A percentile compares a stretch with the other conserved stretches of the same genome.
phyloP scores from a whole-genome alignment of 129 eudicot species.

The Tanacetum coccineum region DNA sequence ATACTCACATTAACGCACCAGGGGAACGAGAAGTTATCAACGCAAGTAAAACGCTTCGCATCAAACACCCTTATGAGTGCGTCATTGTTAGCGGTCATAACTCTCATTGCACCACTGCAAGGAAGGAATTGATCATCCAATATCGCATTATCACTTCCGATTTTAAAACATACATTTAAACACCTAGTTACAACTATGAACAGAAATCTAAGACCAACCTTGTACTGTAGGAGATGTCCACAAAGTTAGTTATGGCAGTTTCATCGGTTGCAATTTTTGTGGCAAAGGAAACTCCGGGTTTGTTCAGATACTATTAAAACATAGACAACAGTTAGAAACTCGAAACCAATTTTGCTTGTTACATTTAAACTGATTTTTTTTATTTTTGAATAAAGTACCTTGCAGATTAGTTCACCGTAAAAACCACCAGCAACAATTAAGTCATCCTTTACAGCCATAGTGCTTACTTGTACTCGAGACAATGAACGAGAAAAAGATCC shows the following conservation, averaged over 20 bases:
- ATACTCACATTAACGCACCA: too few relatives aligned
- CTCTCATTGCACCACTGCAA: conserved; percentile 65
- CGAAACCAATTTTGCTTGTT: not conserved
- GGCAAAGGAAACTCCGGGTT: conserved; percentile 70
- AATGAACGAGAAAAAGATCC: conserved; percentile 64
- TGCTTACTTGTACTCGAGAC: conserved; percentile 87
- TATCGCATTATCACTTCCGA: too few relatives aligned
- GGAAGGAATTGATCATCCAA: too few relatives aligned
- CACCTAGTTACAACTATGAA: not conserved
- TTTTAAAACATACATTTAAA: too few relatives aligned
- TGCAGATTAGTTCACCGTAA: conserved; percentile 88
- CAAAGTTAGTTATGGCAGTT: conserved; percentile 68
- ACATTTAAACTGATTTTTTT: too few relatives aligned
- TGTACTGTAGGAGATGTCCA: conserved; percentile 52
- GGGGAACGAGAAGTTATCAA: too few relatives aligned
- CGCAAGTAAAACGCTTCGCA: too few relatives aligned
- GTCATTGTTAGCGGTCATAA: conserved; percentile 82
- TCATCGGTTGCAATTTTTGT: conserved; percentile 58
- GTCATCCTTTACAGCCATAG: conserved; percentile 79
- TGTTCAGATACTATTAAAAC: conserved; percentile 51
- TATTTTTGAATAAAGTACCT: conserved; percentile 59
- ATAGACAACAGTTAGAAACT: not conserved
- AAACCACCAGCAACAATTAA: conserved; percentile 93
- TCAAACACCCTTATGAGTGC: conserved; percentile 79
- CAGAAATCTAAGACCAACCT: conserved; percentile 29